phyloP scores from a whole-genome alignment of 129 eudicot species.

The Flaveria robusta region DNA sequence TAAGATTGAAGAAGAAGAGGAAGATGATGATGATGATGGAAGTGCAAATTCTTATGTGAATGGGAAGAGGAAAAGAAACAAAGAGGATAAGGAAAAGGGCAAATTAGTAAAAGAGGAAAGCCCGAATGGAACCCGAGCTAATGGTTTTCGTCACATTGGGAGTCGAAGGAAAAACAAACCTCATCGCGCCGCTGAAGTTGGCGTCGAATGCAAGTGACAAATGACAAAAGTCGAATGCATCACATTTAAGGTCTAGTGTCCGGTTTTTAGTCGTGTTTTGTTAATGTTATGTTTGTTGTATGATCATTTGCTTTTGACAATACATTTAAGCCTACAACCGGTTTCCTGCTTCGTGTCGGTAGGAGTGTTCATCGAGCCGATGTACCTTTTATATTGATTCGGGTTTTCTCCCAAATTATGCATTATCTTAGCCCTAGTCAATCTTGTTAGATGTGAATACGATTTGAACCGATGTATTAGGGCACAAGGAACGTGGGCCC shows the following conservation, averaged over 20 bases:
- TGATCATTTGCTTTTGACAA: conserved; percentile 12
- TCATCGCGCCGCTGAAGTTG: conserved; percentile 87
- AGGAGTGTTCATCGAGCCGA: neutral
- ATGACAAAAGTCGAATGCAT: neutral
- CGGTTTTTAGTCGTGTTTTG: conserved; percentile 19
- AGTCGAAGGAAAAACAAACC: conserved; percentile 80
- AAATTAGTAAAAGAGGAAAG: conserved; percentile 47
- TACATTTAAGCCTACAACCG: conserved; percentile 25
- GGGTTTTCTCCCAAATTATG: conserved; percentile 21
- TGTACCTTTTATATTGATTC: conserved; percentile 13
- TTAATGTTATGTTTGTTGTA: conserved; percentile 25
- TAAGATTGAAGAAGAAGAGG: conserved; percentile 54
- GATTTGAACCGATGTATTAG: conserved; percentile 12
- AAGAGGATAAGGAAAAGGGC: conserved; percentile 46
- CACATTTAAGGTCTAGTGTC: conserved; percentile 23
- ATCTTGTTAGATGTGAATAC: neutral
- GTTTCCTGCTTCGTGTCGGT: conserved; percentile 25
- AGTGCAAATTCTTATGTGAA: conserved; percentile 35
- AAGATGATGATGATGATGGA: conserved; percentile 38
- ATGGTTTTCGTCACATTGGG: conserved; percentile 66
- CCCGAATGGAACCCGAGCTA: conserved; percentile 46
- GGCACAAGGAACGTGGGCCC: neutral
- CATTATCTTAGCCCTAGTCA: neutral
- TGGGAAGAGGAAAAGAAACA: conserved; percentile 50
- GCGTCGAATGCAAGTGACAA: conserved; percentile 65